These are phyloP conservation scores for Leishmania arabica DNA, from an alignment of 208 protist species.

Conservation along the genomic window DNA sequence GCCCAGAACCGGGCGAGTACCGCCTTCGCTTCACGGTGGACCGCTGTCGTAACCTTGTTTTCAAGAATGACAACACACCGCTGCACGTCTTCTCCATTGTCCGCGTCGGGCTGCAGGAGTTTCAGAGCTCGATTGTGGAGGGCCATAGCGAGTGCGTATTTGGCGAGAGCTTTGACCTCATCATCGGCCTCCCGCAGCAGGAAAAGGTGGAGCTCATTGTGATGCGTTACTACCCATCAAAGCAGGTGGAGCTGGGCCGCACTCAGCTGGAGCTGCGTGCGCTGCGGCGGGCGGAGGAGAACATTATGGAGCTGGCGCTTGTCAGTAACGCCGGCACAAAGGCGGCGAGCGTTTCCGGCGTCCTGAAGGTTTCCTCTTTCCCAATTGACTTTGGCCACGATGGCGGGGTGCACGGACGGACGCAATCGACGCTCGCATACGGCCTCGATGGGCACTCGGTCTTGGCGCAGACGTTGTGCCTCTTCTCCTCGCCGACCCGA, in stretches of 20 bases:
- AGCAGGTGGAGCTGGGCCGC: slow-evolving; percentile 52
- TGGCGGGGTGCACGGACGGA: slow-evolving; percentile 5
- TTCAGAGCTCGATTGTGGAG: slow-evolving; percentile 49
- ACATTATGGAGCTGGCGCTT: slow-evolving; percentile 50
- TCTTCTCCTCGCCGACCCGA: slow-evolving; percentile 9
- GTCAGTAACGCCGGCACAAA: slow-evolving; percentile 45
- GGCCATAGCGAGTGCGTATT: slow-evolving; percentile 60
- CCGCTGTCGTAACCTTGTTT: slow-evolving; percentile 39
- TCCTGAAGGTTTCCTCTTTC: slow-evolving; percentile 54
- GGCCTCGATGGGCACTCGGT: slow-evolving; percentile 13
- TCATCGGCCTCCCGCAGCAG: slow-evolving; percentile 62
- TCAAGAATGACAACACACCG: slow-evolving; percentile 13
- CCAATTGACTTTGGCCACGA: slow-evolving; percentile 36
- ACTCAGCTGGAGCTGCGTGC: slow-evolving; percentile 50
- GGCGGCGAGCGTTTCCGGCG: slow-evolving; percentile 42
- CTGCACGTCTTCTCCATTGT: slow-evolving; percentile 45
- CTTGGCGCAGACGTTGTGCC: slow-evolving; percentile 18
- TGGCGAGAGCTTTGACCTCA: slow-evolving; percentile 62
- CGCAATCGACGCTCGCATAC: slow-evolving; percentile 23
- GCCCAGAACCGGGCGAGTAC: slow-evolving; percentile 74
- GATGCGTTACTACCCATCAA: slow-evolving; percentile 35
- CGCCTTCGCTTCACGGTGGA: slow-evolving; percentile 49
- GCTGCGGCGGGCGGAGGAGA: slow-evolving; percentile 33
- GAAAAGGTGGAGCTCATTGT: slow-evolving; percentile 72
- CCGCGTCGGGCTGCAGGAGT: slow-evolving; percentile 56